Evolutionary conservation across 257 asterid species (phyloP), one percentile per base, ranked within the genome.

Genomic region (Lycium ferocissimum): DNA sequence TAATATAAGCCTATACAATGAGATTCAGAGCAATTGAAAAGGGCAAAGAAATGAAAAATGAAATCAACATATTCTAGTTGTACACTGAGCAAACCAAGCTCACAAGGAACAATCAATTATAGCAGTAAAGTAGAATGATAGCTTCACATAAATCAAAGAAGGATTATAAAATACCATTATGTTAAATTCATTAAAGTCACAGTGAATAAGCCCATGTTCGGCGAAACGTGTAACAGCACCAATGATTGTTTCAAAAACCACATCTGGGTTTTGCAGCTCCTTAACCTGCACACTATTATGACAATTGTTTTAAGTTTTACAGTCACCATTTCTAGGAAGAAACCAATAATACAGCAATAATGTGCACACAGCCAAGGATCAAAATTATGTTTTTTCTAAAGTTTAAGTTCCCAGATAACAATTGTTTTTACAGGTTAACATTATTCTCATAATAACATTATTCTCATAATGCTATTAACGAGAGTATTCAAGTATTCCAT

Each of bases 171-270:
- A 85, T 51, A 69, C 15, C 22, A 96, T 95, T 43, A 96, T 96
- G 88, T 96, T 95, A 84, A 96, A 96, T 84, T 95, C 99, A 84
- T 96, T 96, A 88, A 96, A 96, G 88, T 96, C 99, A 35, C 99
- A 96, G 85, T 96, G 99, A 83, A 96, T 96, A 76, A 96, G 97
- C 47, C 99, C 99, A 65, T 96, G 97, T 92, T 96, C 99, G 40
- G 99, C 98, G 81, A 96, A 88, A 79, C 98, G 98, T 91, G 92
- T 91, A 79, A 96, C 93, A 83, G 93, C 93, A 88, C 94, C 92
- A 82, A 94, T 90, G 84, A 96, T 91, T 40, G 92, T 93, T 85
- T 96, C 98, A 87, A 95, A 95, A 69, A 95, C 91, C 17, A 85
- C 87, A 49, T 95, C 98, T 63, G 97, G 95, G 85, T 96, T 95